Percentiles rank a stretch among this genome's conserved stretches.
These are phyloP conservation scores for Capronia americana DNA, from an alignment of 2,329 filamentous ascomycete species.

Conservation along the genomic window DNA sequence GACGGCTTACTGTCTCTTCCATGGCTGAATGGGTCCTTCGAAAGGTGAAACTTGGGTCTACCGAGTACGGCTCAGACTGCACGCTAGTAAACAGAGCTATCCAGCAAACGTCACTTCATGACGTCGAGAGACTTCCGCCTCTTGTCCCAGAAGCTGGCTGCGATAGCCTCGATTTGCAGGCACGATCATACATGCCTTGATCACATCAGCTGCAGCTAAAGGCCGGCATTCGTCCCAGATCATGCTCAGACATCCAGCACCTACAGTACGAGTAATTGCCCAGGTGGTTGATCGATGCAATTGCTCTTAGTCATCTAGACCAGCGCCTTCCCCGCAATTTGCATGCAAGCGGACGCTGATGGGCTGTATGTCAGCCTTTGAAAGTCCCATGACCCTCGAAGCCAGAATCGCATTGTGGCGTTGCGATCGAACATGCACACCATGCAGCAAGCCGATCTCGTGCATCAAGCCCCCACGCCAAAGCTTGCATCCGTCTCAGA, in stretches of 20 bases:
- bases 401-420: constrained; percentile 12
- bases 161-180: background rate
- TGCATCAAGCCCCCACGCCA: constrained; percentile 13
- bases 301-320: constrained; percentile 20
- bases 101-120: constrained; percentile 28
- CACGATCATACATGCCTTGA: background rate
- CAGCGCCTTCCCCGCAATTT: constrained; percentile 14
- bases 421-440: constrained; percentile 17
- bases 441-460: constrained; percentile 13
- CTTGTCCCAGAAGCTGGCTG: background rate
- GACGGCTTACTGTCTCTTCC: background rate
- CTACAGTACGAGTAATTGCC: background rate
- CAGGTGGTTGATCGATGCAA: background rate
- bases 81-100: constrained; percentile 19
- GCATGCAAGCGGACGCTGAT: background rate
- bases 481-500: background rate
- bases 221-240: background rate
- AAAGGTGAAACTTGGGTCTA: background rate
- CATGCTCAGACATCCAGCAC: background rate
- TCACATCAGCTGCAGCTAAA: background rate
- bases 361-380: constrained; percentile 13
- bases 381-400: constrained; percentile 26
- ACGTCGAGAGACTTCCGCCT: constrained; percentile 17
- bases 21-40: background rate
- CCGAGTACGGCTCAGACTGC: background rate